A percentile compares a stretch with the other conserved stretches of the same genome.
These are phyloP conservation scores for Elsinoe necatrix DNA, from an alignment of 2,329 filamentous ascomycete species.

Conservation along the genomic window DNA sequence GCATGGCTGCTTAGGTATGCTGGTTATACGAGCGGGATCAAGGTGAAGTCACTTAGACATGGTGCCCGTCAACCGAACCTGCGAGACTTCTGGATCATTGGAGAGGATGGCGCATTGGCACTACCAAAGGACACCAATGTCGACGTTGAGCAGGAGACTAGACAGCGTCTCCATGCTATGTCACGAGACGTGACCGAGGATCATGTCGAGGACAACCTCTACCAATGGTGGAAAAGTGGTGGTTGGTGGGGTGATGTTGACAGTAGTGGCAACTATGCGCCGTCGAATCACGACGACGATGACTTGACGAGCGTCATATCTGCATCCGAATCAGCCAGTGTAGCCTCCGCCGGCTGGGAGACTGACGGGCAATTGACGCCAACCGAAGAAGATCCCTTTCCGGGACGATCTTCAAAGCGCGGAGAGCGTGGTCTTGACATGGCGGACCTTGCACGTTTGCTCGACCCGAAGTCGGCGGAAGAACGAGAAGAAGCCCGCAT, in stretches of 20 bases:
- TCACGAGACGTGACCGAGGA: slow-evolving; percentile 48
- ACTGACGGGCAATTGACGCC: slow-evolving; percentile 59
- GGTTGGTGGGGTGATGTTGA: slow-evolving; percentile 81
- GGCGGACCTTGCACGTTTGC: slow-evolving; percentile 64
- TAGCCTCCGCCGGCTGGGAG: slow-evolving; percentile 35
- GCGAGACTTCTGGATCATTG: slow-evolving; percentile 45
- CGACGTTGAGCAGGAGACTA: slow-evolving; percentile 74
- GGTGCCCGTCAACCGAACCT: slow-evolving; percentile 20
- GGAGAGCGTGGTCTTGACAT: slow-evolving; percentile 58
- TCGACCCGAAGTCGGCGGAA: slow-evolving; percentile 69
- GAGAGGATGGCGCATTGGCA: slow-evolving; percentile 45
- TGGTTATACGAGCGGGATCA: slow-evolving; percentile 29
- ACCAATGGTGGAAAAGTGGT: slow-evolving; percentile 74
- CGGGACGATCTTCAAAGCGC: slow-evolving; percentile 42
- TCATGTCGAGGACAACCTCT: slow-evolving; percentile 64
- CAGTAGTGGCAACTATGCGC: slow-evolving; percentile 67
- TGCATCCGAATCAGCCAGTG: slow-evolving; percentile 39
- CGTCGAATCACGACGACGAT: slow-evolving; percentile 50
- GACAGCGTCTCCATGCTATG: slow-evolving; percentile 47
- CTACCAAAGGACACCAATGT: slow-evolving; percentile 55
- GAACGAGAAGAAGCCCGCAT: slow-evolving; percentile 74
- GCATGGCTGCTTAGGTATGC: slow-evolving; percentile 53
- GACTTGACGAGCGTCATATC: slow-evolving; percentile 70
- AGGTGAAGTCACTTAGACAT: slow-evolving; percentile 17
- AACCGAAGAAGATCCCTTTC: slow-evolving; percentile 55